These are phyloP conservation scores for Zygotorulaspora florentina DNA, from an alignment of 805 yeast species.

Conservation along the genomic window DNA sequence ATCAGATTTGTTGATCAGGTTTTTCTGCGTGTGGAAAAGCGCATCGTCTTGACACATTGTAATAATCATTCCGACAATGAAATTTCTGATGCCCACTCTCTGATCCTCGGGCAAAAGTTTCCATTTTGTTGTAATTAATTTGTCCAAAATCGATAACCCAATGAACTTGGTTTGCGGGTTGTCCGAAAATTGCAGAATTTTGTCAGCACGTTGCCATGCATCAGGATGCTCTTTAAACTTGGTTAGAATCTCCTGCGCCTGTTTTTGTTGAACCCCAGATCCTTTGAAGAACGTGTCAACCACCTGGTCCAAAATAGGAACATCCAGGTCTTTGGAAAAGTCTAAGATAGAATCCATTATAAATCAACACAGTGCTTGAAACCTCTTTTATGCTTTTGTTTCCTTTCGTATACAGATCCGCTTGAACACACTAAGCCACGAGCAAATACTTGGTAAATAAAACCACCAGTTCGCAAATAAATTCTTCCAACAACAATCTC, in stretches of 20 bases:
- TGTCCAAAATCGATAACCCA: constrained; percentile 86
- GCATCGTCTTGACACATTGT: constrained; percentile 81
- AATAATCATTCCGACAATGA: constrained; percentile 89
- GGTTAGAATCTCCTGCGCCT: constrained; percentile 67
- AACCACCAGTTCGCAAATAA: no score
- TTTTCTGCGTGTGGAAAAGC: constrained; percentile 64
- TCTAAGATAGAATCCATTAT: constrained; percentile 89
- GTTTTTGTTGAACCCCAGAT: constrained; percentile 59
- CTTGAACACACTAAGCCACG: no score
- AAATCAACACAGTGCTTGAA: background rate
- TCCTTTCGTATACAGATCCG: background rate
- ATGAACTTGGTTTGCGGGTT: constrained; percentile 89
- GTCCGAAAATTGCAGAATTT: constrained; percentile 70
- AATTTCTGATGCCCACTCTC: constrained; percentile 88
- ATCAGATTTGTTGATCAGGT: constrained; percentile 89
- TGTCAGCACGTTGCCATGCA: constrained; percentile 92
- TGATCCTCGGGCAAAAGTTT: constrained; percentile 85
- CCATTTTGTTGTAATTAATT: constrained; percentile 89
- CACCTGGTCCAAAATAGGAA: constrained; percentile 71
- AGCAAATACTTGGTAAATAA: no score
- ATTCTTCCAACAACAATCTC: no score
- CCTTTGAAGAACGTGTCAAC: constrained; percentile 83
- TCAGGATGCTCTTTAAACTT: constrained; percentile 91
- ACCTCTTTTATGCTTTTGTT: background rate
- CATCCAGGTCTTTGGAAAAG: constrained; percentile 79